These are phyloP conservation scores for Boeremia exigua DNA, from an alignment of 2,329 filamentous ascomycete genomes.

Conservation along the genomic window DNA sequence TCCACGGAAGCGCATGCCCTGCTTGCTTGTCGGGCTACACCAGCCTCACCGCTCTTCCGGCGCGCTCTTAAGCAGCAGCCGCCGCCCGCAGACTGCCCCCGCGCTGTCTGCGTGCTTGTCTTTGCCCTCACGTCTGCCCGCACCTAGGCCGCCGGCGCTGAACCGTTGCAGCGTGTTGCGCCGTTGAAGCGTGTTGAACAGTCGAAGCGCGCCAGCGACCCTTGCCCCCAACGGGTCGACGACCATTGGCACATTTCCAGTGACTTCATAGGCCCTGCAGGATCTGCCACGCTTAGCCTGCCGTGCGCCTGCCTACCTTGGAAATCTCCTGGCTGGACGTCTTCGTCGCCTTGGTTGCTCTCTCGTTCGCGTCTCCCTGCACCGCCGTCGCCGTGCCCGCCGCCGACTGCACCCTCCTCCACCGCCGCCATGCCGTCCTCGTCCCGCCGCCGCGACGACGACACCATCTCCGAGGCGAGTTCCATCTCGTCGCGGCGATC, in stretches of 20 bases:
- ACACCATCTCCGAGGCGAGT: slow-evolving; percentile 23
- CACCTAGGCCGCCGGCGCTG: too few relatives aligned
- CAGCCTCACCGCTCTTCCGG: slow-evolving; percentile 15
- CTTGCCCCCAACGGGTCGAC: slow-evolving; percentile 7
- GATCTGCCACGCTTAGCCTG: slow-evolving; percentile 7
- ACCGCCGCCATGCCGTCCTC: slow-evolving; percentile 25
- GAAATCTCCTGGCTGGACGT: background rate
- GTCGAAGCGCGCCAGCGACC: slow-evolving; percentile 1
- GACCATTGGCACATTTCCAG: slow-evolving; percentile 9
- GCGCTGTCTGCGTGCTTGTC: background rate
- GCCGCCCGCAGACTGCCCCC: background rate
- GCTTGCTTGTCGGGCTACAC: slow-evolving; percentile 5
- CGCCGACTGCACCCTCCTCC: slow-evolving; percentile 8
- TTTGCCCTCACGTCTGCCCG: background rate
- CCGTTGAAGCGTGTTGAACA: background rate
- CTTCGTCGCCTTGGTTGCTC: slow-evolving; percentile 2
- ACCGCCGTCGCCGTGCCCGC: slow-evolving; percentile 3
- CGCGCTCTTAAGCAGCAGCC: background rate
- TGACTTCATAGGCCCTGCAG: slow-evolving; percentile 13
- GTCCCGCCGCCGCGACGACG: slow-evolving; percentile 16
- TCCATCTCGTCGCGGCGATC: slow-evolving; percentile 17
- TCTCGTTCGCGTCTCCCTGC: slow-evolving; percentile 7
- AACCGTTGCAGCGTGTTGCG: too few relatives aligned
- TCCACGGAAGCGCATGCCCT: slow-evolving; percentile 14
- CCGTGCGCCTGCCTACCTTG: slow-evolving; percentile 9